These are phyloP conservation scores for Orychophragmus violaceus DNA, from an alignment of 345 rosid species.

Conservation along the genomic window DNA sequence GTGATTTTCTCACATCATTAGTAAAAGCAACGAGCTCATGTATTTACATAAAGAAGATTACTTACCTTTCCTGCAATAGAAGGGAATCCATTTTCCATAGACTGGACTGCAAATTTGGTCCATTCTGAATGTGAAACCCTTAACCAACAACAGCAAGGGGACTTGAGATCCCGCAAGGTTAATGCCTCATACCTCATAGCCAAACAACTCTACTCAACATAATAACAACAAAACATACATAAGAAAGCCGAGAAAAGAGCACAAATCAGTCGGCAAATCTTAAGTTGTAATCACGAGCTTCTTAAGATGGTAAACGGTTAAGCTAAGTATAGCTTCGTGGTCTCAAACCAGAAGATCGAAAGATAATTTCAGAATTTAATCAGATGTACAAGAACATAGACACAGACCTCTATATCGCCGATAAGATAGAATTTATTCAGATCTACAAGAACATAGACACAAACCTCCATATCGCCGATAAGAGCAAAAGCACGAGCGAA, in stretches of 20 bases:
- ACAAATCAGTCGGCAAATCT: background rate
- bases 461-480: slow-evolving; percentile 62
- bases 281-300: no score
- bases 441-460: background rate
- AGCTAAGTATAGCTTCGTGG: background rate
- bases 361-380: background rate
- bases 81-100: slow-evolving; percentile 47
- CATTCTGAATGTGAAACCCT: slow-evolving; percentile 57
- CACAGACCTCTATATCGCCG: no score
- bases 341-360: background rate
- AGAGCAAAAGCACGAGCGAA: slow-evolving; percentile 67
- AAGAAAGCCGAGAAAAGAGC: background rate
- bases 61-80: slow-evolving; percentile 53
- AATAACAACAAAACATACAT: background rate
- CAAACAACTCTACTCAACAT: slow-evolving; percentile 45
- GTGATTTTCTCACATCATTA: background rate
- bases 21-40: background rate
- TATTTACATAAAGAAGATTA: background rate
- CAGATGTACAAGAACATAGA: no score
- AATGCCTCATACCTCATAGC: slow-evolving; percentile 74
- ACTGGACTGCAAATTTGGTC: slow-evolving; percentile 52
- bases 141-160: slow-evolving; percentile 36
- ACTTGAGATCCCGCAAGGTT: slow-evolving; percentile 47
- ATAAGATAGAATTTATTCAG: background rate
- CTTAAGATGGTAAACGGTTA: background rate